Percentiles rank a stretch among this genome's conserved stretches.
Evolutionary conservation across 441 rosid species (phyloP).

Genomic region (Omphalea diandra): DNA sequence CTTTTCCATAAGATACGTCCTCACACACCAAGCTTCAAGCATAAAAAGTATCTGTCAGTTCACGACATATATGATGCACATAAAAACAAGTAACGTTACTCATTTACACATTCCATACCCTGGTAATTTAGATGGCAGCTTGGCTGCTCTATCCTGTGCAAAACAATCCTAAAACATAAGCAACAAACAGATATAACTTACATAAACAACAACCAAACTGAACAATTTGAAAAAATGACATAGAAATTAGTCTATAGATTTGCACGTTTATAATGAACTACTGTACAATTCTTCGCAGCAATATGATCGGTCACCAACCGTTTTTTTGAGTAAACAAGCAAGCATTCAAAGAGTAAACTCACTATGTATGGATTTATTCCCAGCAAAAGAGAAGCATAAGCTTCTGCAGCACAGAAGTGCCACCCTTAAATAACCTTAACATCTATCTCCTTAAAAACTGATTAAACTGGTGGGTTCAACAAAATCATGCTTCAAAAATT

Average conservation of each 20-base stretch:
- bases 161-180: constrained; percentile 37
- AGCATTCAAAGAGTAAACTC: neutral
- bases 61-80: constrained; percentile 8
- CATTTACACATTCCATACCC: constrained; percentile 42
- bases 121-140: constrained; percentile 26
- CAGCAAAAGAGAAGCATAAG: neutral
- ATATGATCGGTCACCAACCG: neutral
- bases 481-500: constrained; percentile 3
- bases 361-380: too few relatives aligned
- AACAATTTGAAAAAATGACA: constrained; percentile 1
- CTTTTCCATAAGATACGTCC: constrained; percentile 51
- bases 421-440: neutral
- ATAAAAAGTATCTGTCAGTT: constrained; percentile 23
- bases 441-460: neutral
- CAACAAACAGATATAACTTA: constrained; percentile 11
- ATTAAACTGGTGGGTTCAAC: neutral
- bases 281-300: neutral
- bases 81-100: neutral
- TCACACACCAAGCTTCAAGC: constrained; percentile 44
- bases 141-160: constrained; percentile 26
- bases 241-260: neutral
- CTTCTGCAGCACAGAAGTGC: neutral
- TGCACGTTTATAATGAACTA: constrained; percentile 2
- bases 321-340: neutral
- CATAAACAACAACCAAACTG: constrained; percentile 5